Evolutionary conservation across 306 rosid species (phyloP).

Genomic region (Clitoria ternatea): DNA sequence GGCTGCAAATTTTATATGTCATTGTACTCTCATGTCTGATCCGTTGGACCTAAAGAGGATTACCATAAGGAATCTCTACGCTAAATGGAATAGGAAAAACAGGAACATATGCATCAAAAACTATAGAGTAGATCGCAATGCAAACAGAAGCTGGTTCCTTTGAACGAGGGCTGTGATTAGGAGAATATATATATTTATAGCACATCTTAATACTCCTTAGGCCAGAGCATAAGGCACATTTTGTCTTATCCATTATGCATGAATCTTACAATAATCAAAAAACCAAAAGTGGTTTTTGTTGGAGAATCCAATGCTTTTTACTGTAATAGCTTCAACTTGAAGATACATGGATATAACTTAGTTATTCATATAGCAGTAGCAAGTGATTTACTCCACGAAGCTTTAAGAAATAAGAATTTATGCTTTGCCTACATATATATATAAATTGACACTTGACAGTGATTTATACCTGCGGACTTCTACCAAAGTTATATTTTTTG

Average conservation of each 20-base stretch:
- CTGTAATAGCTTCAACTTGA: conserved; percentile 56
- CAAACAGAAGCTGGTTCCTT: conserved; percentile 48
- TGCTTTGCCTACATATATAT: conserved; percentile 31
- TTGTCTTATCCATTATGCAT: conserved; percentile 59
- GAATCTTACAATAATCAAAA: conserved; percentile 40
- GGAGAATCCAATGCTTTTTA: conserved; percentile 72
- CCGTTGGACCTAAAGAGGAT: conserved; percentile 16
- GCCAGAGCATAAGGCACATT: conserved; percentile 54
- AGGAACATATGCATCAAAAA: conserved; percentile 17
- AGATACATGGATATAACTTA: conserved; percentile 34
- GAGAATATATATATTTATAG: conserved; percentile 43
- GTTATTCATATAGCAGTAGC: neutral
- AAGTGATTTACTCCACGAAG: conserved; percentile 24
- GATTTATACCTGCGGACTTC: conserved; percentile 27
- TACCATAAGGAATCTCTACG: conserved; percentile 25
- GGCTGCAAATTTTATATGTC: conserved; percentile 28
- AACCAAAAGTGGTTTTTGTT: conserved; percentile 40
- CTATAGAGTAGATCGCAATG: conserved; percentile 16
- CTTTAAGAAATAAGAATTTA: conserved; percentile 38
- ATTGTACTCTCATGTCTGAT: conserved; percentile 18
- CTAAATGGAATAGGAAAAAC: conserved; percentile 2
- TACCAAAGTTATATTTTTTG: conserved; percentile 15
- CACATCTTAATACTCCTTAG: conserved; percentile 28
- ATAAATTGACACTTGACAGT: conserved; percentile 28
- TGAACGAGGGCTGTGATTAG: conserved; percentile 29